Percentiles rank a stretch among this genome's conserved stretches.
These are phyloP conservation scores for Neurospora sp. DNA, from an alignment of 495 filamentous ascomycete species.

Conservation along the genomic window DNA sequence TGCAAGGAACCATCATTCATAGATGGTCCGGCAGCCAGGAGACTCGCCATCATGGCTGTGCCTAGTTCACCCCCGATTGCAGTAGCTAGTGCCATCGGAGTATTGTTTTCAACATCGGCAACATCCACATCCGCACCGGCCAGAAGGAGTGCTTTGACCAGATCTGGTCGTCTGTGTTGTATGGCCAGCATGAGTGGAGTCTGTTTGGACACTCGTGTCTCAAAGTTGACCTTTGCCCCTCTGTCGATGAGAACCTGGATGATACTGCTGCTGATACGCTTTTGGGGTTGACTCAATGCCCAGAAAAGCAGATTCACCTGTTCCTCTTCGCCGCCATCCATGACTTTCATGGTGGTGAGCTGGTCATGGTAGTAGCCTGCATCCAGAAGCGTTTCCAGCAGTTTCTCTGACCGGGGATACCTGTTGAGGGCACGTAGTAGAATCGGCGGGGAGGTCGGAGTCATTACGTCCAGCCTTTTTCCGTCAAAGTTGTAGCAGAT, in stretches of 20 bases:
- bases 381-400: conserved; percentile 32
- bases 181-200: conserved; percentile 42
- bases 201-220: conserved; percentile 29
- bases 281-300: conserved; percentile 38
- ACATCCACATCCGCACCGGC: conserved; percentile 37
- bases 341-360: conserved; percentile 20
- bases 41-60: conserved; percentile 32
- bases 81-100: conserved; percentile 38
- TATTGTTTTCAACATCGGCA: conserved; percentile 31
- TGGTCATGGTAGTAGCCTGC: conserved; percentile 40
- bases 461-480: conserved; percentile 32
- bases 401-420: conserved; percentile 32
- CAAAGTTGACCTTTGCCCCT: conserved; percentile 37
- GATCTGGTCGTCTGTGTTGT: conserved; percentile 28
- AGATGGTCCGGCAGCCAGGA: conserved; percentile 34
- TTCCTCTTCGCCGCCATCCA: conserved; percentile 32
- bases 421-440: conserved; percentile 31
- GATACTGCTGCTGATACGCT: conserved; percentile 33
- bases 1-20: conserved; percentile 41
- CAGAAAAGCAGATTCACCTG: conserved; percentile 35
- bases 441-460: conserved; percentile 22
- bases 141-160: conserved; percentile 32
- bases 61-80: conserved; percentile 36
- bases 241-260: conserved; percentile 33
- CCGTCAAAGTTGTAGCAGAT: conserved; percentile 30